phyloP scores from a whole-genome alignment of 345 rosid genomes.

The Linum trigynum region DNA sequence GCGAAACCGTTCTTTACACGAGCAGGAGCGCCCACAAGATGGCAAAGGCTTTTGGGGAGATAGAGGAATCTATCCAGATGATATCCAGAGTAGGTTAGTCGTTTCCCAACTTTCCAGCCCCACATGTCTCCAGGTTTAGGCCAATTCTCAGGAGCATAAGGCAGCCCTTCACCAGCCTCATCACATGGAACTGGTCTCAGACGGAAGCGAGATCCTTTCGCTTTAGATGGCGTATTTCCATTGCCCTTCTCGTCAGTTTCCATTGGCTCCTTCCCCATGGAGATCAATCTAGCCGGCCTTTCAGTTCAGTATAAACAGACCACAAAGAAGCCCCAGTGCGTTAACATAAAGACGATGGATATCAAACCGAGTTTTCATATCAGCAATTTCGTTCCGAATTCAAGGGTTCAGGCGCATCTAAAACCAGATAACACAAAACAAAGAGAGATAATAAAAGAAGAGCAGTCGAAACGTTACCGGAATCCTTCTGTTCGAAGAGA shows the following conservation, averaged over 20 bases:
- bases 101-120: conserved; percentile 81
- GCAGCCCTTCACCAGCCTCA: conserved; percentile 59
- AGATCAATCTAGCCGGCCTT: too few species aligned
- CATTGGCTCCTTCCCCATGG: conserved; percentile 15
- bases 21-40: conserved; percentile 9
- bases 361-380: too few species aligned
- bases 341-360: too few species aligned
- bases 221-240: conserved; percentile 14
- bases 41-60: conserved; percentile 43
- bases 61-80: conserved; percentile 58
- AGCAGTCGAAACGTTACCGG: too few species aligned
- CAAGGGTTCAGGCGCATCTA: too few species aligned
- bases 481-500: too few species aligned
- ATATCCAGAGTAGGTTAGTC: conserved; percentile 38
- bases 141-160: conserved; percentile 74
- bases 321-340: too few species aligned
- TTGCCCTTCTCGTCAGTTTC: conserved; percentile 29
- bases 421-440: too few species aligned
- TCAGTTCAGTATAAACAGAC: too few species aligned
- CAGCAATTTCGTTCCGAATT: too few species aligned
- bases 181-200: conserved; percentile 35
- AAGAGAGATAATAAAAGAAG: too few species aligned
- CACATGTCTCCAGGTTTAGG: conserved; percentile 77
- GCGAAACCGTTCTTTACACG: conserved; percentile 29
- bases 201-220: conserved; percentile 21